Base-by-base conservation (phyloP, 1,284 basidiomycete species). In the Ustilago loliicola region DNA sequence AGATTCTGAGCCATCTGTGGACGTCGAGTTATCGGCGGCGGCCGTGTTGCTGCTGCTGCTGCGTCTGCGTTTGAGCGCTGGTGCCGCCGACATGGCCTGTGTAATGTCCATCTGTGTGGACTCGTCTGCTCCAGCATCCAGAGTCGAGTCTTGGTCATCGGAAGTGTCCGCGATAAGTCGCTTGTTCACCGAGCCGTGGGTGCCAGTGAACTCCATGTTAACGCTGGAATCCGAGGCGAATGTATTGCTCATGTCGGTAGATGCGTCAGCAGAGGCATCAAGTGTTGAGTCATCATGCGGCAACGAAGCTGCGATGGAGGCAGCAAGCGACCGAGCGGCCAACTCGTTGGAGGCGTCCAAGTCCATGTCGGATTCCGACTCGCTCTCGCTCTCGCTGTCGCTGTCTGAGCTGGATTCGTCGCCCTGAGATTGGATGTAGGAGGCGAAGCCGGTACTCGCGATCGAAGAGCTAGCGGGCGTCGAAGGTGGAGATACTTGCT, bases 131-230 rank as follows among this genome's bases (percentile, higher is more conserved):
- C 27, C 64, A 29, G 29, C 58, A 23, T 67, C 58, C 36, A 73
- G 11, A 40, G 61, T 65, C 58, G 58, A 64, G 5, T 65, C 61
- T 40, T 67, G 57, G n/a, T 65, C 69, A 15, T 72, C 62, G 0
- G 63, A 64, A 23, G 48, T 50, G 19, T 75, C 63, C 15, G 58
- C 62, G n/a, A 72, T n/a, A 17, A 54, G 13, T 42, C 76, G 67
- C 58, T 78, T 78, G n/a, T 56, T 57, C 9, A 78, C 55, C 13
- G 66, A 71, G 32, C 72, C 76, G 47, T 74, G 68, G 2, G 66
- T 74, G n/a, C 64, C 72, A 11, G 76, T 78, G n/a, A 75, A 65
- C 30, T 78, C 72, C 76, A 78, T 78, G 55, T 64, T 73, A 63
- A 50, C 58, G 19, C 54, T 66, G 2, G 66, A 68, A 32, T 73